These are phyloP conservation scores for Skeletonema costatum DNA, from an alignment of 108 stramenopile genomes.

Conservation along the genomic window DNA sequence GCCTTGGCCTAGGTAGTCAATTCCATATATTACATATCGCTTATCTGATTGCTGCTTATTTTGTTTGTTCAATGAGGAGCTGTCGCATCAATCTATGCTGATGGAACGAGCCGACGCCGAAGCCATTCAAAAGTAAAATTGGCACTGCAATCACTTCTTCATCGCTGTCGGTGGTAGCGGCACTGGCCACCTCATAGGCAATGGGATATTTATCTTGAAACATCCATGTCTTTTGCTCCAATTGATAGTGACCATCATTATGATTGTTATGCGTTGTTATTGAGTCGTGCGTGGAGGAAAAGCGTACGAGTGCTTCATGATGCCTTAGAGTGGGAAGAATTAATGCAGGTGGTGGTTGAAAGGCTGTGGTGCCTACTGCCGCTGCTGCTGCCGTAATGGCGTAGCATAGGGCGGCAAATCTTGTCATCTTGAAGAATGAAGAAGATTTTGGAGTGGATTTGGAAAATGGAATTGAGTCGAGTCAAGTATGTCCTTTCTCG, in stretches of 20 bases:
- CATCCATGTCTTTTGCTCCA: conserved; percentile 38
- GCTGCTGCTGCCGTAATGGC: neutral
- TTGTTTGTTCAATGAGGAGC: conserved; percentile 21
- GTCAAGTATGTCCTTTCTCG: too few relatives aligned
- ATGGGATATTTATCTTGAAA: conserved; percentile 36
- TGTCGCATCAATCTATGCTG: conserved; percentile 79
- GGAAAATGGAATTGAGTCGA: too few relatives aligned
- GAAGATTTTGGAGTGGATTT: too few relatives aligned
- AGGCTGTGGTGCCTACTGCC: neutral
- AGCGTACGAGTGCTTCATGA: neutral
- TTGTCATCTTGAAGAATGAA: too few relatives aligned
- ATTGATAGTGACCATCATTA: neutral
- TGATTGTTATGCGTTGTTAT: neutral
- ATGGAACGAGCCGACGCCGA: conserved; percentile 89
- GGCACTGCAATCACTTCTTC: neutral
- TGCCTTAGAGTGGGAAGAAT: neutral
- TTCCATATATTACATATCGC: conserved; percentile 55
- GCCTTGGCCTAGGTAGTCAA: conserved; percentile 91
- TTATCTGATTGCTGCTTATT: neutral
- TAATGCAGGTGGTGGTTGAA: neutral
- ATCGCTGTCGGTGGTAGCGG: neutral
- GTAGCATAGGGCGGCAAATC: neutral
- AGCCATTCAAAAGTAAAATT: conserved; percentile 63
- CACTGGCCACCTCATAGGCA: conserved; percentile 28
- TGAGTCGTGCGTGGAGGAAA: neutral